A percentile compares a stretch with the other conserved stretches of the same genome.
These are phyloP conservation scores for Scheffersomyces lignosus DNA, from an alignment of 805 yeast genomes.

Conservation along the genomic window DNA sequence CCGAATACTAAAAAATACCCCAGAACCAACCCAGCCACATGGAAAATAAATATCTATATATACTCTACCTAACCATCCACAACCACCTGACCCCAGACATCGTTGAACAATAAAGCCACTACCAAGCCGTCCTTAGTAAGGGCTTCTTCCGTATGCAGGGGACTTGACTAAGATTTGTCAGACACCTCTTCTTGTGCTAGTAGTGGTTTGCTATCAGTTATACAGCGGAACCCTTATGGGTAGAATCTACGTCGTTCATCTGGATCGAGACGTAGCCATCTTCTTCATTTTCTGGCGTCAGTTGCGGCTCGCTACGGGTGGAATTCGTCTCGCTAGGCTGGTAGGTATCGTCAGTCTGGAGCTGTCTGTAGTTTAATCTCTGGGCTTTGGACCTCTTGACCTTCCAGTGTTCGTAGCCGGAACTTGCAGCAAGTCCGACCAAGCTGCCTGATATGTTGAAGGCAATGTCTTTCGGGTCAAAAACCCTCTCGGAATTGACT, in stretches of 20 bases:
- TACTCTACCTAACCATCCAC: no score
- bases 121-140: no score
- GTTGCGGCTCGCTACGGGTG: not conserved
- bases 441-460: constrained; percentile 33
- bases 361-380: not conserved
- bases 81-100: no score
- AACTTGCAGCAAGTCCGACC: constrained; percentile 21
- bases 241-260: constrained; percentile 17
- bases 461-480: constrained; percentile 50
- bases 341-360: constrained; percentile 1
- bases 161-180: no score
- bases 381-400: constrained; percentile 1
- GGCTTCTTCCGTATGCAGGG: no score
- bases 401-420: constrained; percentile 8
- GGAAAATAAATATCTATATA: no score
- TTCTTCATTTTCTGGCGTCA: constrained; percentile 7
- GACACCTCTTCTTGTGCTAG: no score
- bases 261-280: constrained; percentile 21
- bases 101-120: no score
- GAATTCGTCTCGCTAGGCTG: constrained; percentile 4
- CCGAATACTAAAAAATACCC: no score
- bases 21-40: no score
- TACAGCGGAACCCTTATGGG: no score
- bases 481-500: constrained; percentile 46
- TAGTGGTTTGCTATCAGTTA: no score